Evolutionary conservation across 345 rosid species (phyloP).

Genomic region (Gossypium ekmanianum): DNA sequence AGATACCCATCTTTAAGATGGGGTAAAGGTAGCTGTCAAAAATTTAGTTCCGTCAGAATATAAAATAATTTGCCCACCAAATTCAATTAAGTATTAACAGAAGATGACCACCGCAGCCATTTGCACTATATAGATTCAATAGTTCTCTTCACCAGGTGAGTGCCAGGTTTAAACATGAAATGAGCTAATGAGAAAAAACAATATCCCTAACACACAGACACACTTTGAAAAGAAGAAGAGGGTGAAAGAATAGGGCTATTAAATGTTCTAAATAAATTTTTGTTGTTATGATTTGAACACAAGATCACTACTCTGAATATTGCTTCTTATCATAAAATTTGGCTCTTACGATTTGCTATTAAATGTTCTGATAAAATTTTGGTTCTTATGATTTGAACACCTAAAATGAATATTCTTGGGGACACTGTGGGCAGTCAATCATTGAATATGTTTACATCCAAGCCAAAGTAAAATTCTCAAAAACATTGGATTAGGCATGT

Average conservation of each 20-base stretch:
- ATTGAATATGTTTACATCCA: not conserved
- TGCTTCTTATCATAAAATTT: no score
- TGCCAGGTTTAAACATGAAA: not conserved
- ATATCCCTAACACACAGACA: not conserved
- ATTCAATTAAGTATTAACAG: not conserved
- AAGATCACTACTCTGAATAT: not conserved
- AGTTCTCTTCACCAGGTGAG: not conserved
- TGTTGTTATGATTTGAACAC: not conserved
- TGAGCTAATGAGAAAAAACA: not conserved
- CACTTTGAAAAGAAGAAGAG: not conserved
- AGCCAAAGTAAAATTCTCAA: not conserved
- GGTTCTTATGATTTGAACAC: not conserved
- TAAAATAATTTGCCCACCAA: not conserved
- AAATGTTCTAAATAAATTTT: not conserved
- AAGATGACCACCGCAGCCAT: not conserved
- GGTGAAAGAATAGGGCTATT: not conserved
- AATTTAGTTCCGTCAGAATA: not conserved
- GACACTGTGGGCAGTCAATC: not conserved
- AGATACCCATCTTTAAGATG: conserved; percentile 14
- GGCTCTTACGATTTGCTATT: no score
- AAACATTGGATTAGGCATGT: not conserved
- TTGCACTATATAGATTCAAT: not conserved
- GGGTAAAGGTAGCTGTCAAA: conserved; percentile 12
- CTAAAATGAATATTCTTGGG: not conserved
- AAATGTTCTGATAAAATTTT: no score